Evolutionary conservation across 495 filamentous ascomycete genomes (phyloP).

Genomic region (Sphaerosporella brunnea): DNA sequence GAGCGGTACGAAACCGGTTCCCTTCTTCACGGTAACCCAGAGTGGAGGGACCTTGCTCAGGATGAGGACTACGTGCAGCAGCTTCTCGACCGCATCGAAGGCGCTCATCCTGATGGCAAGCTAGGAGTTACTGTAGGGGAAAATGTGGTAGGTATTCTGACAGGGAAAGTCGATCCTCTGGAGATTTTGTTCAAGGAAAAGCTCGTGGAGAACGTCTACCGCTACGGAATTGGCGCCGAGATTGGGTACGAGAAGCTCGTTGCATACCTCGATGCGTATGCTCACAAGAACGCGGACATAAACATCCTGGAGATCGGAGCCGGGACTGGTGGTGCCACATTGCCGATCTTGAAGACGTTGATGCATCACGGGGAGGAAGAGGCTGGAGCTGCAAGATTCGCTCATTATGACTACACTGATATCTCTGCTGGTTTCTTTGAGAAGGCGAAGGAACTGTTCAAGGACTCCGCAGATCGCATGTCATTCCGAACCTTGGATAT

Average conservation of each 20-base stretch:
- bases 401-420: slow-evolving; percentile 7
- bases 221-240: not conserved
- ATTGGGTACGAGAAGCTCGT: not conserved
- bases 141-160: not conserved
- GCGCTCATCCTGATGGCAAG: not conserved
- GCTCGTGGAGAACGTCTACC: not conserved
- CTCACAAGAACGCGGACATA: slow-evolving; percentile 2
- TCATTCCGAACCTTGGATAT: slow-evolving; percentile 24
- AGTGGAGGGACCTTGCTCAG: not conserved
- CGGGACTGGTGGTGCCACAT: slow-evolving; percentile 8
- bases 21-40: not conserved
- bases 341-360: not conserved
- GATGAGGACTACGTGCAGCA: not conserved
- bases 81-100: not conserved
- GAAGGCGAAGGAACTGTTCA: slow-evolving; percentile 5
- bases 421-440: slow-evolving; percentile 9
- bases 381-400: not conserved
- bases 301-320: slow-evolving; percentile 13
- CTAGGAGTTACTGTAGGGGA: not conserved
- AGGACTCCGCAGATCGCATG: not conserved
- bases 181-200: not conserved
- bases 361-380: slow-evolving; percentile 3
- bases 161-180: not conserved
- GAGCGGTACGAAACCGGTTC: not conserved
- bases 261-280: not conserved